These are phyloP conservation scores for Fragaria nilgerrensis DNA, from an alignment of 306 rosid species.

Conservation along the genomic window DNA sequence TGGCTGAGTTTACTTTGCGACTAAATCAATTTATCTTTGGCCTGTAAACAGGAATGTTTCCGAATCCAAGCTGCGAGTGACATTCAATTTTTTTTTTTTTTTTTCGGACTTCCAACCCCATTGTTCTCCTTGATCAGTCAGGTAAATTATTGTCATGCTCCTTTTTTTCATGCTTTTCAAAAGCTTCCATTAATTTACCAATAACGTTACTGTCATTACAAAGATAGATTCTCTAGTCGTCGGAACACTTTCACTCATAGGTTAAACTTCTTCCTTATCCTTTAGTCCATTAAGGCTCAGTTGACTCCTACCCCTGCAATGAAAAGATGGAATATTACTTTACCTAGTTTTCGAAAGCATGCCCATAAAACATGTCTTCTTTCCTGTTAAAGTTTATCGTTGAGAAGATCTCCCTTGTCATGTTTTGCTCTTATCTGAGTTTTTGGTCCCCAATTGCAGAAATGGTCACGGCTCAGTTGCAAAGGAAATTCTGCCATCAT, in stretches of 20 bases:
- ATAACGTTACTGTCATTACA: conserved; percentile 19
- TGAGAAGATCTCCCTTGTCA: conserved; percentile 35
- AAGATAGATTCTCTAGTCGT: conserved; percentile 1
- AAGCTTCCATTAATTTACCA: conserved; percentile 10
- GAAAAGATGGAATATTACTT: conserved; percentile 29
- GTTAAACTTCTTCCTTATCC: conserved; percentile 9
- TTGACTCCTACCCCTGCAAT: conserved; percentile 24
- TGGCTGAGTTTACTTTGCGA: neutral
- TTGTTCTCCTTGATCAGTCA: conserved; percentile 7
- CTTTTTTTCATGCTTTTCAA: neutral
- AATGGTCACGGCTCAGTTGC: conserved; percentile 52
- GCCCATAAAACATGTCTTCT: conserved; percentile 29
- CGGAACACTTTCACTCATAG: conserved; percentile 10
- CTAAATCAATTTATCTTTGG: neutral
- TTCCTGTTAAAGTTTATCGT: conserved; percentile 43
- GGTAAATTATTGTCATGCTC: conserved; percentile 23
- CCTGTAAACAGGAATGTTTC: conserved; percentile 14
- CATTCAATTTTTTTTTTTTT: conserved; percentile 1
- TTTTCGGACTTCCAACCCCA: neutral
- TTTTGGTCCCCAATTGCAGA: conserved; percentile 69
- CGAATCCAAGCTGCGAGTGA: conserved; percentile 10
- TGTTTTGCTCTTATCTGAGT: conserved; percentile 43
- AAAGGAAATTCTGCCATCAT: conserved; percentile 42
- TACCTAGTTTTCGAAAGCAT: conserved; percentile 24
- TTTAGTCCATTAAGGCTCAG: conserved; percentile 22